A percentile compares a stretch with the other conserved stretches of the same genome.
phyloP scores from a whole-genome alignment of 257 asterid genomes.

The Mentha longifolia region DNA sequence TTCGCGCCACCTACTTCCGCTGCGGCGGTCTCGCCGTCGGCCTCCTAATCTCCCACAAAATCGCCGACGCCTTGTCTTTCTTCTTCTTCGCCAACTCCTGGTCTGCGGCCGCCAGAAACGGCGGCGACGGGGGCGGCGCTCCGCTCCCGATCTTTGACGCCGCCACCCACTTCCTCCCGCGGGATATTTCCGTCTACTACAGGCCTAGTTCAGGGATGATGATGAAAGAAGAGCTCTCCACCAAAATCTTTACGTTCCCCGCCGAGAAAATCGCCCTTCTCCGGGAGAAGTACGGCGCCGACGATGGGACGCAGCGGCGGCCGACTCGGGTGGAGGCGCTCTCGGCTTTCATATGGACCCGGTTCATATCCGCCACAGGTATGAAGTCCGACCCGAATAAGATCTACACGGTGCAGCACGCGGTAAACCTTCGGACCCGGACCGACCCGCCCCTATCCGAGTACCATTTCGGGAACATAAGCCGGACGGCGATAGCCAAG shows the following conservation, averaged over 20 bases:
- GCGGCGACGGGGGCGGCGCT: background rate
- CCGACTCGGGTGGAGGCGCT: slow-evolving; percentile 49
- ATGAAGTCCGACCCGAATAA: slow-evolving; percentile 35
- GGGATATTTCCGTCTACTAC: slow-evolving; percentile 35
- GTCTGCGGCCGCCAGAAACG: background rate
- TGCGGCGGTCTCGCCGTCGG: slow-evolving; percentile 19
- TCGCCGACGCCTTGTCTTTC: slow-evolving; percentile 6
- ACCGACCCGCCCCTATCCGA: slow-evolving; percentile 43
- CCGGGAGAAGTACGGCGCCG: slow-evolving; percentile 33
- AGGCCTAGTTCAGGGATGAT: slow-evolving; percentile 33
- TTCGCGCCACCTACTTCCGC: slow-evolving; percentile 17
- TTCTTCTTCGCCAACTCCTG: slow-evolving; percentile 8
- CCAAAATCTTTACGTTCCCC: slow-evolving; percentile 44
- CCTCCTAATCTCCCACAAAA: slow-evolving; percentile 3
- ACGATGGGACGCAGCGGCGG: slow-evolving; percentile 1
- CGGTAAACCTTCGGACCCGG: slow-evolving; percentile 49
- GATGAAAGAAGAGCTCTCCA: slow-evolving; percentile 38
- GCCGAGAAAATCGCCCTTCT: slow-evolving; percentile 39
- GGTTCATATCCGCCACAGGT: slow-evolving; percentile 35
- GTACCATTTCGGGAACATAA: slow-evolving; percentile 46
- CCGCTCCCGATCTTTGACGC: slow-evolving; percentile 38
- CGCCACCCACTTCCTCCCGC: slow-evolving; percentile 50
- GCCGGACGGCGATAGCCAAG: slow-evolving; percentile 35
- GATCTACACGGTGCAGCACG: slow-evolving; percentile 39
- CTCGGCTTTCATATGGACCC: slow-evolving; percentile 55